These are phyloP conservation scores for Colletotrichum destructivum DNA, from an alignment of 2,329 filamentous ascomycete genomes.

Conservation along the genomic window DNA sequence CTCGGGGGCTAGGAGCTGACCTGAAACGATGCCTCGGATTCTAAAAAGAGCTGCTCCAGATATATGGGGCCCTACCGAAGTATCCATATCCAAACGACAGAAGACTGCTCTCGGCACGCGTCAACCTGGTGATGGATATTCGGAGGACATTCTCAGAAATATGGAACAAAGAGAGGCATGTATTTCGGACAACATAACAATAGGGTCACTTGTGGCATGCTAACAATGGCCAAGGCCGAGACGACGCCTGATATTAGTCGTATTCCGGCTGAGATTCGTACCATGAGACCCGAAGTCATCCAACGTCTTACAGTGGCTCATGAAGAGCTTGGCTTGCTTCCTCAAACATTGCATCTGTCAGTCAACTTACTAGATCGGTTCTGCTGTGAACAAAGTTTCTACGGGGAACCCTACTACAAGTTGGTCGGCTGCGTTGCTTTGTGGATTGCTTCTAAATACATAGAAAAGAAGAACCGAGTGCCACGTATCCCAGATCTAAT, in stretches of 20 bases:
- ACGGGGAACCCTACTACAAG: not conserved
- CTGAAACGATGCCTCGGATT: no score
- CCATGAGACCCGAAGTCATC: slow-evolving; percentile 2
- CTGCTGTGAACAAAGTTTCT: not conserved
- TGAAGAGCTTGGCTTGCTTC: not conserved
- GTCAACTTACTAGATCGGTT: not conserved
- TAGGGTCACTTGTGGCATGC: not conserved
- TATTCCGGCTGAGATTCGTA: not conserved
- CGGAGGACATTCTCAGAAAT: not conserved
- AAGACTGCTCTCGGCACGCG: not conserved
- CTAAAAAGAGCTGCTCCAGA: no score
- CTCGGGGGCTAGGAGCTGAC: no score
- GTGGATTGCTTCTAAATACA: slow-evolving; percentile 1
- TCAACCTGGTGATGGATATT: not conserved
- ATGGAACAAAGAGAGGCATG: not conserved
- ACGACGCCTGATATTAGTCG: not conserved
- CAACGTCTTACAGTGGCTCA: not conserved
- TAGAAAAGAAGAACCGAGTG: not conserved
- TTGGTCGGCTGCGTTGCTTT: not conserved
- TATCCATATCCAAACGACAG: not conserved
- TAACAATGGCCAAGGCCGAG: not conserved
- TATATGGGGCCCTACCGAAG: no score
- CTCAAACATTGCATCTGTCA: not conserved
- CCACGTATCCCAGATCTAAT: no score
- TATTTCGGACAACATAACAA: not conserved